Conservation (phyloP, 495 filamentous ascomycete species). For the Hypoxylon cercidicola region DNA sequence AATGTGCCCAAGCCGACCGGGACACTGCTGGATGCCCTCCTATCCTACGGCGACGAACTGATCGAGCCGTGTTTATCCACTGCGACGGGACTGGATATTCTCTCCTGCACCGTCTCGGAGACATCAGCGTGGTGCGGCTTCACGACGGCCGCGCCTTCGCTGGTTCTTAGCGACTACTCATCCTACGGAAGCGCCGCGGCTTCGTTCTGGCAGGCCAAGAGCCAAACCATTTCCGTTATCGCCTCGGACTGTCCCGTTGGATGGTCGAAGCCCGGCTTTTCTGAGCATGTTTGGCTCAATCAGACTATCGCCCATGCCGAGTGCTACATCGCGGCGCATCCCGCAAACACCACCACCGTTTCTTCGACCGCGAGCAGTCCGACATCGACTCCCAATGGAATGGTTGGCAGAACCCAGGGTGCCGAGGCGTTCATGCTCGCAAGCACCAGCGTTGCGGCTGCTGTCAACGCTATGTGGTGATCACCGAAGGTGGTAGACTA, state of each 20-base stretch:
- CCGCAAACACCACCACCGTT: not conserved
- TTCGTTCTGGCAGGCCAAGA: not conserved
- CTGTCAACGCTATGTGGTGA: slow-evolving; percentile 1
- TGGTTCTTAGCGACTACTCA: not conserved
- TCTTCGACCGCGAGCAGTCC: slow-evolving; percentile 3
- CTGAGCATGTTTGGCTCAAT: not conserved
- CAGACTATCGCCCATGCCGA: not conserved
- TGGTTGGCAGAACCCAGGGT: not conserved
- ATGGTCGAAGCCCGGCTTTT: not conserved
- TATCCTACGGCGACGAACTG: slow-evolving; percentile 2
- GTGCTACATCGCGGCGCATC: not conserved
- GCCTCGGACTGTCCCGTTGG: not conserved
- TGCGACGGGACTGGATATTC: not conserved
- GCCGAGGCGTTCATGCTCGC: slow-evolving; percentile 4
- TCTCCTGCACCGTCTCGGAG: not conserved
- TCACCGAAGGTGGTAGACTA: no score
- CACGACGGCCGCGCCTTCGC: not conserved
- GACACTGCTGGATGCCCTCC: not conserved
- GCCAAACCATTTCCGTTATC: not conserved
- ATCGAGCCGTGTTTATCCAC: not conserved
- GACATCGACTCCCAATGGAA: slow-evolving; percentile 2
- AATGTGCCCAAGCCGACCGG: slow-evolving; percentile 1
- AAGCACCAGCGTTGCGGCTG: slow-evolving; percentile 1
- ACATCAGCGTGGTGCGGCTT: slow-evolving; percentile 1
- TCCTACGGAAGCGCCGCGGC: slow-evolving; percentile 1